These are phyloP conservation scores for Platismatia glauca DNA, from an alignment of 495 filamentous ascomycete species.

Conservation along the genomic window DNA sequence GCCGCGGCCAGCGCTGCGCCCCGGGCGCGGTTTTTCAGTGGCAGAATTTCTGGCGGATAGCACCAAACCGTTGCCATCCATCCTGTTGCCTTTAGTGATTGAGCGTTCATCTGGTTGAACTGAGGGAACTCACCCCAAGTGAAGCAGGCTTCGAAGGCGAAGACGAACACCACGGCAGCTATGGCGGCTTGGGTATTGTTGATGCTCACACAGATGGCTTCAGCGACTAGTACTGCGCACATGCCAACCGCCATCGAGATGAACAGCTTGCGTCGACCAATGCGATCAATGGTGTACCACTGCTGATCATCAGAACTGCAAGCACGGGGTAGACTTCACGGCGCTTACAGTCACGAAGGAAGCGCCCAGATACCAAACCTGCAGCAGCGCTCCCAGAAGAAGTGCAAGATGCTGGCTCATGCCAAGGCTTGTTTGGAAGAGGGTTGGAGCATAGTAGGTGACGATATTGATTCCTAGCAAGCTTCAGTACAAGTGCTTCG, in stretches of 20 bases:
- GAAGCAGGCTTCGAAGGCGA: constrained; percentile 32
- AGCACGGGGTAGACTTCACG: not conserved
- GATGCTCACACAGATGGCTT: constrained; percentile 26
- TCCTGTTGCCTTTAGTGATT: too few species aligned
- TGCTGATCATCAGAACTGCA: not conserved
- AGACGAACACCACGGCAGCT: constrained; percentile 30
- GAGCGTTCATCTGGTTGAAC: too few species aligned
- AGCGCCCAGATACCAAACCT: constrained; percentile 30
- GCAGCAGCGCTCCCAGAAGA: constrained; percentile 27
- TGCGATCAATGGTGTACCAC: constrained; percentile 30
- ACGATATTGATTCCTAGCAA: constrained; percentile 32
- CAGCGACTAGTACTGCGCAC: constrained; percentile 25
- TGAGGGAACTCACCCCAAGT: constrained; percentile 26
- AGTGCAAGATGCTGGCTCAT: constrained; percentile 25
- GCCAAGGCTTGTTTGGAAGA: constrained; percentile 26
- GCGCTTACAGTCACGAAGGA: constrained; percentile 27
- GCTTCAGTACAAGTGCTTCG: not conserved
- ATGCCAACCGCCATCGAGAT: constrained; percentile 31
- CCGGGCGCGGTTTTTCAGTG: constrained; percentile 31
- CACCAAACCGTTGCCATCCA: constrained; percentile 17
- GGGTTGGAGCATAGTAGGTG: constrained; percentile 33
- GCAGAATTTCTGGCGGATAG: constrained; percentile 25
- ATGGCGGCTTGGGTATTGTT: constrained; percentile 14
- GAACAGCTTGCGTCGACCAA: constrained; percentile 21
- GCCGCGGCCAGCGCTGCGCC: constrained; percentile 27